phyloP scores from a whole-genome alignment of 2,329 filamentous ascomycete species.

The Ustilaginoidea virens region DNA sequence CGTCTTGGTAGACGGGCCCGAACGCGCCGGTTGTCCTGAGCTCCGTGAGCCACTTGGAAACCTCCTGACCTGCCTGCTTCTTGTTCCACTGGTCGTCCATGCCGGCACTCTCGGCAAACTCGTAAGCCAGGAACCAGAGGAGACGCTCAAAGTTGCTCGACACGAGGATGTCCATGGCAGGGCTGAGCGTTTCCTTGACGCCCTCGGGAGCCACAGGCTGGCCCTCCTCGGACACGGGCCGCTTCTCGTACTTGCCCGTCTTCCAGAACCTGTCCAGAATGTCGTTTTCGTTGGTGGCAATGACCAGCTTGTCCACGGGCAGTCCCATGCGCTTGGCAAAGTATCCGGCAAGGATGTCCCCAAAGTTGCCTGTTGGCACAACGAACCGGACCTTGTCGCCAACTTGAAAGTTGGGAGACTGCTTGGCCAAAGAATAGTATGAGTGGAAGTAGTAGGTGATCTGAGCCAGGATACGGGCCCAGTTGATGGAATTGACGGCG shows the following conservation, averaged over 20 bases:
- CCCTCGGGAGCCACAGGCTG: conserved; percentile 46
- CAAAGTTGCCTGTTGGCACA: conserved; percentile 92
- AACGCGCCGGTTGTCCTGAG: conserved; percentile 76
- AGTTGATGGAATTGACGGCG: conserved; percentile 96
- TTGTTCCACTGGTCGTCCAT: conserved; percentile 52
- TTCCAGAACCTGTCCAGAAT: conserved; percentile 94
- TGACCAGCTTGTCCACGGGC: conserved; percentile 72
- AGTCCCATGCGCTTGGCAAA: conserved; percentile 86
- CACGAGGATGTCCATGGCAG: conserved; percentile 95
- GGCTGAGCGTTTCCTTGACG: conserved; percentile 81
- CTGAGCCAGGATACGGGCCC: conserved; percentile 85
- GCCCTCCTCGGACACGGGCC: conserved; percentile 34
- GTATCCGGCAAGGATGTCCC: conserved; percentile 85
- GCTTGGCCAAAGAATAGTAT: conserved; percentile 65
- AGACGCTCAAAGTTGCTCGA: conserved; percentile 94
- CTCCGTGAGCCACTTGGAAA: conserved; percentile 61
- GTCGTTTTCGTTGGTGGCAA: conserved; percentile 95
- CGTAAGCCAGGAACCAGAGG: conserved; percentile 81
- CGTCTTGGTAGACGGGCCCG: conserved; percentile 54
- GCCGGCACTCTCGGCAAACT: conserved; percentile 42
- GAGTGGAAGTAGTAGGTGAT: conserved; percentile 95
- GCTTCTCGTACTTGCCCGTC: conserved; percentile 79
- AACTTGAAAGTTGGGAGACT: conserved; percentile 42
- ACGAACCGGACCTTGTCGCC: conserved; percentile 67
- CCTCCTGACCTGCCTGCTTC: conserved; percentile 59